phyloP scores from a whole-genome alignment of 2,329 filamentous ascomycete genomes.

The Colletotrichum sp. region DNA sequence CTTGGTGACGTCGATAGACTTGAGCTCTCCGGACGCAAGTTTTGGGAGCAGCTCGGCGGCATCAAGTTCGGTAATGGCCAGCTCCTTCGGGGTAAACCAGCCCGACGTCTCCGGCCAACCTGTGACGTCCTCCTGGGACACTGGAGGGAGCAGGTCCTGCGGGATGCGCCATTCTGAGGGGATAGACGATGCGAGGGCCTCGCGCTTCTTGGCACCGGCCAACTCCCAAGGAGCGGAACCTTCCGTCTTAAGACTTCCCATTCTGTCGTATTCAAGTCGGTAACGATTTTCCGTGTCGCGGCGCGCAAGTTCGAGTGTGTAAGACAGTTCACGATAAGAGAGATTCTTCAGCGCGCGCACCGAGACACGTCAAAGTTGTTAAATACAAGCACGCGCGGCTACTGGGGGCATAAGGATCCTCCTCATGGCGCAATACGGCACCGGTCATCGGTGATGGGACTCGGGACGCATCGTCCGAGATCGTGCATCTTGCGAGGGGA shows the following conservation, averaged over 20 bases:
- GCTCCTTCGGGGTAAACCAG: constrained; percentile 56
- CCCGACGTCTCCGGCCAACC: constrained; percentile 59
- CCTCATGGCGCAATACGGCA: not conserved
- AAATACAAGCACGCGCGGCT: constrained; percentile 4
- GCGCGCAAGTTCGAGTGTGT: not conserved
- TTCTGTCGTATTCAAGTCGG: not conserved
- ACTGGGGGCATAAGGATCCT: not conserved
- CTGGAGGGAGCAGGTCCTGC: constrained; percentile 53
- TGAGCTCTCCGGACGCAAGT: constrained; percentile 40
- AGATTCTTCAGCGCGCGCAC: not conserved
- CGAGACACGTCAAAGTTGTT: not conserved
- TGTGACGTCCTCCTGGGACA: constrained; percentile 59
- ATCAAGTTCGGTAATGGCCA: constrained; percentile 38
- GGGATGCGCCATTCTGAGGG: constrained; percentile 64
- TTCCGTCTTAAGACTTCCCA: constrained; percentile 14
- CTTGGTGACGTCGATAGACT: constrained; percentile 48
- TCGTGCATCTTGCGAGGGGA: not conserved
- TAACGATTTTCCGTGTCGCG: not conserved
- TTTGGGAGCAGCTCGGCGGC: constrained; percentile 36
- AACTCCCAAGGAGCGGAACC: constrained; percentile 39
- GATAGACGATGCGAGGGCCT: constrained; percentile 50
- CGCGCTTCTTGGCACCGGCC: constrained; percentile 46
- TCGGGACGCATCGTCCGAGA: not conserved
- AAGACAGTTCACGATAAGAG: not conserved
- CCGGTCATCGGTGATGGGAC: not conserved